Base-by-base conservation (phyloP, 1,284 basidiomycete species). In the Ustilago loliicola region DNA sequence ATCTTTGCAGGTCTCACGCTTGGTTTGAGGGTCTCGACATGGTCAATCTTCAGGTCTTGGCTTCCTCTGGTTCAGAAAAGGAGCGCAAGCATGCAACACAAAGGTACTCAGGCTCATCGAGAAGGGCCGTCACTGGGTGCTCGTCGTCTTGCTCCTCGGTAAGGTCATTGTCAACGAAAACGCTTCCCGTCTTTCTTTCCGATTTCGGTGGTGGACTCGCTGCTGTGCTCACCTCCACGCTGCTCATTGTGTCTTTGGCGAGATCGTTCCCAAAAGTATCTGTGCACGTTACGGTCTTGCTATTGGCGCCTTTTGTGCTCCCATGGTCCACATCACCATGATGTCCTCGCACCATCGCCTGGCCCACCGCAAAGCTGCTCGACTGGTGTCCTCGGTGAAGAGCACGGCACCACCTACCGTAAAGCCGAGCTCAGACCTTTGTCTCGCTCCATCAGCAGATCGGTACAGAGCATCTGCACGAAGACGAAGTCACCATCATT, bases 1-100 rank as follows among this genome's bases (percentile, higher is more conserved):
- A 81, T 89, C 29, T 89, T 89, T 80, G 87, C 88, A 0, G 89
- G 89, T 5, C 88, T 97, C 60, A 97, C 95, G 0, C 91, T 98
- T 23, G 95, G 94, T 6, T 89, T 97, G 34, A 97, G 95, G 95
- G 96, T 1, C 90, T 97, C 21, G 96, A 98, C 82, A 93, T 95
- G 80, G 90, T 98, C 50, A 95, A 97, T 83, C 89, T 98, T 21
- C 92, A 94, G 30, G 95, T 97, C 0, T 89, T 96, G 27, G 89
- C 93, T 0, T 90, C 91, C 0, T 93, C 93, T 1, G 95, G 94
- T 0, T 92, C 92, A 23, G 90, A 95, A 81, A 79, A 83, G 36
- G 88, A 89, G 78, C 82, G 84, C 67, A 79, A 72, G 52, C 85
- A 88, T 64, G 88, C 88, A 0, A 80, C n/a, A n/a, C 86, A 13